These are phyloP conservation scores for Hymenoscyphus infarciens DNA, from an alignment of 2,329 filamentous ascomycete genomes.

Conservation along the genomic window DNA sequence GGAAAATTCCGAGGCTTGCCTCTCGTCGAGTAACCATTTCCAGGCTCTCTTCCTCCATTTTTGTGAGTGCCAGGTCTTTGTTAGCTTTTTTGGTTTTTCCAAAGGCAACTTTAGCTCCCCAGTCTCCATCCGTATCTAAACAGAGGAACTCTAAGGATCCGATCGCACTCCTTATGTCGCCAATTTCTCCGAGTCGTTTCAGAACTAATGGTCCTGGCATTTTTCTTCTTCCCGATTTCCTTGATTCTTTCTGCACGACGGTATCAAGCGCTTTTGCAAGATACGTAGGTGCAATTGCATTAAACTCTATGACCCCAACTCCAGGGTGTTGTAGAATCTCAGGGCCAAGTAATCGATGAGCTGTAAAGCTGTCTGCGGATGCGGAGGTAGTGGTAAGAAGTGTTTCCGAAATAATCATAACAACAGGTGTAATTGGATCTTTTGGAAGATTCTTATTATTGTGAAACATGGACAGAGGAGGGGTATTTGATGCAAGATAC, in stretches of 20 bases:
- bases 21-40: constrained; percentile 82
- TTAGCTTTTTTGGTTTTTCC: constrained; percentile 59
- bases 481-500: constrained; percentile 67
- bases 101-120: constrained; percentile 71
- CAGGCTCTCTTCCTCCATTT: constrained; percentile 74
- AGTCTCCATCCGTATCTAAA: constrained; percentile 68
- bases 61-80: constrained; percentile 62
- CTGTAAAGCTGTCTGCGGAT: constrained; percentile 86
- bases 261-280: constrained; percentile 80
- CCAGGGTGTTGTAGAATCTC: constrained; percentile 80
- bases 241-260: constrained; percentile 80
- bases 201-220: constrained; percentile 78
- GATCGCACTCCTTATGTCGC: constrained; percentile 89
- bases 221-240: constrained; percentile 68
- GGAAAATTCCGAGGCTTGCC: constrained; percentile 88
- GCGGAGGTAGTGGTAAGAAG: constrained; percentile 80
- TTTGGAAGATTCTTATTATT: constrained; percentile 24
- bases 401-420: constrained; percentile 91
- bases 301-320: constrained; percentile 83
- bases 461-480: constrained; percentile 48
- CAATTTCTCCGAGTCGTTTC: constrained; percentile 76
- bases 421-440: constrained; percentile 63
- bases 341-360: constrained; percentile 81
- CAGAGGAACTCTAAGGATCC: constrained; percentile 91
- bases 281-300: constrained; percentile 81